phyloP scores from a whole-genome alignment of 176 grass and related monocot genomes.

The Oropetium thomaeum region DNA sequence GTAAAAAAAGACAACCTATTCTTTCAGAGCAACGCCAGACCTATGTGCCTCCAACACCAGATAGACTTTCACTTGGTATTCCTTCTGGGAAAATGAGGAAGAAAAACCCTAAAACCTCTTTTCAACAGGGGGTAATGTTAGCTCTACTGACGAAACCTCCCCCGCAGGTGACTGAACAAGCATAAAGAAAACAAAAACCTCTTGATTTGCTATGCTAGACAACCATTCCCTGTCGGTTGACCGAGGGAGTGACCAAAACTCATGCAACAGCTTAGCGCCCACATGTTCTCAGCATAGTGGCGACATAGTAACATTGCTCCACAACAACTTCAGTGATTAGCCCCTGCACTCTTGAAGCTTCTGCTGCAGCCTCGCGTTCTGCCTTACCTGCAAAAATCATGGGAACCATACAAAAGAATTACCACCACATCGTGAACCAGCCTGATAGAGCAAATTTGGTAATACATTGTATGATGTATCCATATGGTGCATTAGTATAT shows the following conservation, averaged over 20 bases:
- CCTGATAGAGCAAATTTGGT: neutral
- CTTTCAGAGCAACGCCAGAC: conserved; percentile 42
- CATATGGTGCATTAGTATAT: neutral
- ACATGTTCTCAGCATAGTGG: conserved; percentile 17
- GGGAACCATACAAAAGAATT: neutral
- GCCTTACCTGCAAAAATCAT: conserved; percentile 38
- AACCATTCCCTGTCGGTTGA: conserved; percentile 26
- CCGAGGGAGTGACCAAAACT: conserved; percentile 26
- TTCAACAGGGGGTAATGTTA: conserved; percentile 33
- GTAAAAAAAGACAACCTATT: conserved; percentile 48
- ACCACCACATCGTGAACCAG: neutral
- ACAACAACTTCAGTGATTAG: conserved; percentile 10
- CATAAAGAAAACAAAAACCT: conserved; percentile 35
- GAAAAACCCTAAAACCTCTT: conserved; percentile 51
- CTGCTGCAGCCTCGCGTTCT: conserved; percentile 48
- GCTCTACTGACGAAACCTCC: conserved; percentile 36
- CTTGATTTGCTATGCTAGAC: conserved; percentile 47
- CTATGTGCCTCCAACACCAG: conserved; percentile 45
- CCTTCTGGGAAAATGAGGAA: conserved; percentile 46
- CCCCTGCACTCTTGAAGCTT: conserved; percentile 55
- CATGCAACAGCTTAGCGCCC: conserved; percentile 21
- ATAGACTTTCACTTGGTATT: conserved; percentile 41
- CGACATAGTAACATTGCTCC: conserved; percentile 14
- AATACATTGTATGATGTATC: neutral
- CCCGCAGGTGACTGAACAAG: conserved; percentile 35